Evolutionary conservation across 805 yeast genomes (phyloP).

Genomic region (Candida hispaniensis): DNA sequence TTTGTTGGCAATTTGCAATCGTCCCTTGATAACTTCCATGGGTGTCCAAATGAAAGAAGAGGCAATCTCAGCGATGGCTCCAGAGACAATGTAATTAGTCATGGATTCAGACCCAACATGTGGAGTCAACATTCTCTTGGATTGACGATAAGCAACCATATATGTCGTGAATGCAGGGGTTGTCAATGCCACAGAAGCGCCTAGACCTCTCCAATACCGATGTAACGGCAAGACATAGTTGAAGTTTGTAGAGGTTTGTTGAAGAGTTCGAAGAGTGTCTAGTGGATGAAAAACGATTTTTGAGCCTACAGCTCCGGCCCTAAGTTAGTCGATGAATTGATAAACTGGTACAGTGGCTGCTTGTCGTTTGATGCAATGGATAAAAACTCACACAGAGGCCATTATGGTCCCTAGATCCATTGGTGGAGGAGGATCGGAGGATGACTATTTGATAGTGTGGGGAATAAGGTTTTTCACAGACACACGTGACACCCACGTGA

Average conservation of each 20-base stretch:
- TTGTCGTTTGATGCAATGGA: background rate
- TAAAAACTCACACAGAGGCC: conserved; percentile 29
- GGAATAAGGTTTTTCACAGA: too few species aligned
- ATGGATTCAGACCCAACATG: conserved; percentile 29
- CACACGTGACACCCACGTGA: too few species aligned
- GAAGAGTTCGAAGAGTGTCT: conserved; percentile 34
- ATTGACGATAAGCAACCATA: conserved; percentile 33
- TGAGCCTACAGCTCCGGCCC: conserved; percentile 18
- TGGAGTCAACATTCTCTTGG: conserved; percentile 30
- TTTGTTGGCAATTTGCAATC: conserved; percentile 31
- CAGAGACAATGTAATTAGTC: conserved; percentile 30
- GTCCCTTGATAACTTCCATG: conserved; percentile 37
- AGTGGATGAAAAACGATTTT: conserved; percentile 18
- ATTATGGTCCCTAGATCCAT: conserved; percentile 32
- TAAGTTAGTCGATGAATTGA: conserved; percentile 7
- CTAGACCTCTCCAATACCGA: conserved; percentile 34
- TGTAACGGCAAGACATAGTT: conserved; percentile 30
- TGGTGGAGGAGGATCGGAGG: too few species aligned
- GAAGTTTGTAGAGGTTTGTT: conserved; percentile 33
- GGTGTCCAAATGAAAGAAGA: conserved; percentile 36
- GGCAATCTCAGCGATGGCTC: conserved; percentile 33
- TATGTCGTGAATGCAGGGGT: conserved; percentile 36
- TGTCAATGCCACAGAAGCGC: conserved; percentile 31
- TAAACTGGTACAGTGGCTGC: conserved; percentile 1
- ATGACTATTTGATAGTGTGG: too few species aligned